Base-by-base conservation (phyloP, 2,329 filamentous ascomycete genomes). In the Tolypocladium sp. region DNA sequence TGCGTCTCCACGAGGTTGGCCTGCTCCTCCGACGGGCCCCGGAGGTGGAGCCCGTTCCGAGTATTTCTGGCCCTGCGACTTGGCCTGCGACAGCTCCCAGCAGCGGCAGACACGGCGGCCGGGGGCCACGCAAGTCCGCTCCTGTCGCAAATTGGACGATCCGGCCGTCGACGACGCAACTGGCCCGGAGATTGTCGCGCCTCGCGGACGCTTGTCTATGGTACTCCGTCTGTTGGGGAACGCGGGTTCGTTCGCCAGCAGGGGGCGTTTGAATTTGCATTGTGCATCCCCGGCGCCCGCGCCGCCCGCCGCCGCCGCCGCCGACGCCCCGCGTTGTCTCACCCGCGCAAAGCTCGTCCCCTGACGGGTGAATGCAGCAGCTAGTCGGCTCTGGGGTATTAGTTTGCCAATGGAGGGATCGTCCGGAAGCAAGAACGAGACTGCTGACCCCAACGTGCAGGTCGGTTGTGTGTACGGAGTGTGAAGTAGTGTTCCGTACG, bases 261-360 rank as follows among this genome's bases (percentile, higher is more conserved):
- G 49, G 49, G 30, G 30, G 38, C 33, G 9, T 33, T 40, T 37
- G 20, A 12, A 20, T 55, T 55, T 20, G 44, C 38, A 30, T 51
- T 33, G 44, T 42, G 30, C 40, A 30, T 44, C 51, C 46, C 57
- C 57, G 52, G 52, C n/a, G 41, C 41, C 57, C 57, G 57, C 57
- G 57, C 57, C 57, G 57, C 46, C 57, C 57, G 52, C 46, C 52
- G 40, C 52, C 57, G 51, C 25, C 41, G 38, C 57, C 57, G n/a
- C n/a, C n/a, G n/a, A n/a, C n/a, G n/a, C n/a, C 57, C 41, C 57
- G 57, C 41, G 41, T 20, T 49, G 37, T 49, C 25, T 37, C 25
- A 41, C 41, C 57, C 30, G 49, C 20, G 27, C 33, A 13, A 52
- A 15, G 49, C 13, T 52, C 10, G 49, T 22, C 20, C 49, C 9